Evolutionary conservation across 2,329 filamentous ascomycete genomes (phyloP).

Genomic region (Didymella segeticola): DNA sequence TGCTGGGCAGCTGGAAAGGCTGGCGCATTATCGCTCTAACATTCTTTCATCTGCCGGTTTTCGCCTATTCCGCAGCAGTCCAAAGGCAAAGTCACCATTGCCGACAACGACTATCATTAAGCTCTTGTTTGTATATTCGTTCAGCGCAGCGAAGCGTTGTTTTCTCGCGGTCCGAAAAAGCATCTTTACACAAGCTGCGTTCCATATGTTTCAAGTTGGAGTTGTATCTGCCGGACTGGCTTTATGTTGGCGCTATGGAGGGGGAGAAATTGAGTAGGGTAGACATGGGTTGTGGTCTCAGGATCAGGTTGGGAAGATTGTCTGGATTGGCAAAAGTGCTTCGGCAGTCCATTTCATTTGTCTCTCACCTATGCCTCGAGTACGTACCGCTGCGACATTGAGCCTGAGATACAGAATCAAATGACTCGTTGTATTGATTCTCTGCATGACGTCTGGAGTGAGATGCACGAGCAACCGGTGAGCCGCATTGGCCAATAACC

Average conservation of each 20-base stretch:
- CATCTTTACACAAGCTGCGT: conserved; percentile 6
- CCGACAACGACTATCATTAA: background rate
- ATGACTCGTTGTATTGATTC: conserved; percentile 20
- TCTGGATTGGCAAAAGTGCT: conserved; percentile 12
- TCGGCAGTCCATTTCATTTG: conserved; percentile 21
- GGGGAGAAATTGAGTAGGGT: conserved; percentile 3
- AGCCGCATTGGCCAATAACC: conserved; percentile 6
- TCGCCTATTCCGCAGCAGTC: background rate
- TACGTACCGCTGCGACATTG: conserved; percentile 37
- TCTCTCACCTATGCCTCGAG: conserved; percentile 26
- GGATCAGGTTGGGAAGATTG: conserved; percentile 7
- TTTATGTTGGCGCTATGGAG: conserved; percentile 12
- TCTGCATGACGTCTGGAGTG: conserved; percentile 9
- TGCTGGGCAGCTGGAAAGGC: background rate
- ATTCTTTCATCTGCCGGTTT: background rate
- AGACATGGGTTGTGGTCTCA: conserved; percentile 8
- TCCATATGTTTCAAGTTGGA: conserved; percentile 11
- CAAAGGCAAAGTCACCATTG: conserved; percentile 4
- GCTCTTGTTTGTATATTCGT: conserved; percentile 14
- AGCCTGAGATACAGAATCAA: conserved; percentile 37
- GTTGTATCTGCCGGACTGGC: conserved; percentile 7
- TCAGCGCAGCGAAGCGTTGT: conserved; percentile 9
- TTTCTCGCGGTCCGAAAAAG: conserved; percentile 5
- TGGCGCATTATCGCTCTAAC: background rate
- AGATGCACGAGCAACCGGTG: conserved; percentile 16